Base-by-base conservation (phyloP, 495 filamentous ascomycete species). In the Lophium mytilinum region DNA sequence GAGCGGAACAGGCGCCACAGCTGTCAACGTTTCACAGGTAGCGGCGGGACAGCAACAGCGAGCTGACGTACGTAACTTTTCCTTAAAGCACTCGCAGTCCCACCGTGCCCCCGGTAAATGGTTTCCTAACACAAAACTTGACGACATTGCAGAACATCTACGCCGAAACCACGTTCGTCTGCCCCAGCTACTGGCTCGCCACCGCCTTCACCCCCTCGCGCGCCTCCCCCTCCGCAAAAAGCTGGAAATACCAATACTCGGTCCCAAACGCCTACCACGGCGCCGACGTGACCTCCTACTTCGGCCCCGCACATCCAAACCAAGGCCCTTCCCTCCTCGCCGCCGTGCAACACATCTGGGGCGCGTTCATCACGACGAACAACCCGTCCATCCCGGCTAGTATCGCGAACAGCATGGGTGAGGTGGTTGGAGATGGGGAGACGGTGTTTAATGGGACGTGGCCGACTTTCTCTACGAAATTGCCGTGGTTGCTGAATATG, bases 111-210 rank as follows among this genome's bases (percentile, higher is more conserved):
- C 24, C 24, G 6, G 24, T 30, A 30, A 30, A 5, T 56, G 45
- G 17, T 56, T 21, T 30, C n/a, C n/a, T 67, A 0, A n/a, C 30
- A 10, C 55, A 7, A 9, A 75, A 73, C 52, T 64, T 71, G 17
- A 54, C 3, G 39, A 39, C 11, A 53, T 62, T 21, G n/a, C 40
- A 78, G 71, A 81, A 83, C 65, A 71, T 86, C 52, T 80, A 78
- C 51, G 79, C 78, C 53, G 84, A 87, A 66, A 78, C 76, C 11
- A 80, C 74, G 7, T 85, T 86, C 52, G 71, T 73, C 59, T 87
- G 83, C 58, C 80, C 83, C 0, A 73, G 80, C 0, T 79, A 83
- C 64, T 87, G 81, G 82, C 71, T 86, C 37, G 81, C 80, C 9
- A 74, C 79, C 33, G 82, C 80, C 14, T 85, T 80, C 63, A 61